phyloP scores from a whole-genome alignment of 2,329 filamentous ascomycete species.

The Colletotrichum tropicale region DNA sequence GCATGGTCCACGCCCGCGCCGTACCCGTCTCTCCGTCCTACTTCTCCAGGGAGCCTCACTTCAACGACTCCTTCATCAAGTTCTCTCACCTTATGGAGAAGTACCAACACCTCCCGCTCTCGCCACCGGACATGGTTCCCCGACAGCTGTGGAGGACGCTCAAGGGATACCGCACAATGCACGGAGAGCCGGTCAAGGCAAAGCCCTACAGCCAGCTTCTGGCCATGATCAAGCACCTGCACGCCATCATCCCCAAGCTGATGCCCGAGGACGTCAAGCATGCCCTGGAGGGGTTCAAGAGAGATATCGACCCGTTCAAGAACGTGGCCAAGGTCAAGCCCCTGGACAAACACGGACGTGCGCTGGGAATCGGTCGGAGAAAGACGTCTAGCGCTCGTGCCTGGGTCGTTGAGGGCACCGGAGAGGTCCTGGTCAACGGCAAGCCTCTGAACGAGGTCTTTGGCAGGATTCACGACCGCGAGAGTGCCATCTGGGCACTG shows the following conservation, averaged over 20 bases:
- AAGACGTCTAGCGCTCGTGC: slow-evolving; percentile 88
- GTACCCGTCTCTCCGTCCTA: slow-evolving; percentile 91
- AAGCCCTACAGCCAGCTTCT: slow-evolving; percentile 82
- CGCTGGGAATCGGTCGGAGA: slow-evolving; percentile 81
- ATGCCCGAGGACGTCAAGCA: slow-evolving; percentile 72
- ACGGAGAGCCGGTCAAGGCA: slow-evolving; percentile 75
- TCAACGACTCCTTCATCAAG: slow-evolving; percentile 82
- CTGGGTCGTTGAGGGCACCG: slow-evolving; percentile 90
- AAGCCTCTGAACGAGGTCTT: slow-evolving; percentile 84
- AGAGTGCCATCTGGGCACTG: slow-evolving; percentile 91
- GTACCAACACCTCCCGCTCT: slow-evolving; percentile 74
- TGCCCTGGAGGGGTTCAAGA: slow-evolving; percentile 73
- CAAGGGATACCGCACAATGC: slow-evolving; percentile 72
- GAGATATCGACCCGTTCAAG: slow-evolving; percentile 73
- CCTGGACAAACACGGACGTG: slow-evolving; percentile 79
- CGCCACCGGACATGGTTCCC: slow-evolving; percentile 69
- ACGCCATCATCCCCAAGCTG: slow-evolving; percentile 82
- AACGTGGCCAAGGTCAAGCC: slow-evolving; percentile 66
- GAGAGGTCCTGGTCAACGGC: slow-evolving; percentile 89
- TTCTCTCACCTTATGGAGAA: slow-evolving; percentile 75
- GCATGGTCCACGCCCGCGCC: slow-evolving; percentile 66
- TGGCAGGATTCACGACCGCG: slow-evolving; percentile 87
- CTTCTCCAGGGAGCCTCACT: slow-evolving; percentile 84
- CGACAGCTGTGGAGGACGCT: slow-evolving; percentile 82
- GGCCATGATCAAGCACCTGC: slow-evolving; percentile 76